A percentile compares a stretch with the other conserved stretches of the same genome.
Evolutionary conservation across 129 eudicot genomes (phyloP).

Genomic region (Lactuca sativa): DNA sequence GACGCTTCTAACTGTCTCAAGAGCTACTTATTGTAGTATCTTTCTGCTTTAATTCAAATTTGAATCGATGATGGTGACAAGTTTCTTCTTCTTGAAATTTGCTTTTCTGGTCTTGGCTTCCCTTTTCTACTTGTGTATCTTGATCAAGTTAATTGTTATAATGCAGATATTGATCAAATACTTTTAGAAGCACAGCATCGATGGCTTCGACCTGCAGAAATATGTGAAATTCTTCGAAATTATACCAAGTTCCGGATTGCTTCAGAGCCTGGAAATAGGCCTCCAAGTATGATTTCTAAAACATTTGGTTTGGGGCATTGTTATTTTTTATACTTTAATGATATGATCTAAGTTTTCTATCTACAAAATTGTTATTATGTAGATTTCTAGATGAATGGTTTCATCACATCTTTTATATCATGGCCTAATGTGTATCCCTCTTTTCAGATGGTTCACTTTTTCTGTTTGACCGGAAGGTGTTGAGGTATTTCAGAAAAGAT

Average conservation of each 20-base stretch:
- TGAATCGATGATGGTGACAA: background rate
- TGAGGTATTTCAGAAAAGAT: slow-evolving; percentile 91
- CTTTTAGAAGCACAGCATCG: slow-evolving; percentile 88
- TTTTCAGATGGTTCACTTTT: slow-evolving; percentile 92
- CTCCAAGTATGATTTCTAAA: slow-evolving; percentile 61
- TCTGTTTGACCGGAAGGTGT: slow-evolving; percentile 96
- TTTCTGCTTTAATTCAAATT: slow-evolving; percentile 16
- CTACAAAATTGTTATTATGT: background rate
- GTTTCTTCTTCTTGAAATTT: slow-evolving; percentile 9
- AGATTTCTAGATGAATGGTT: background rate
- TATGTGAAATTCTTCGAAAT: slow-evolving; percentile 87
- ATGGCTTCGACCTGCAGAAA: slow-evolving; percentile 96
- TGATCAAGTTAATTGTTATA: slow-evolving; percentile 24
- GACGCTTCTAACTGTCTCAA: background rate
- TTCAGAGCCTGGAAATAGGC: slow-evolving; percentile 85
- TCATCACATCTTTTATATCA: background rate
- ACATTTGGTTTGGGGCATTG: background rate
- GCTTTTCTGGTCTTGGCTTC: background rate
- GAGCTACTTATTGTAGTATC: background rate
- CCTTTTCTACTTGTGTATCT: slow-evolving; percentile 12
- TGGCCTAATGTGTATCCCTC: slow-evolving; percentile 29
- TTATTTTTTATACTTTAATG: too few relatives aligned
- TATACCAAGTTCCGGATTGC: slow-evolving; percentile 64
- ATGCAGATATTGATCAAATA: slow-evolving; percentile 85
- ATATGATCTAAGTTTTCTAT: too few relatives aligned